Conservation (phyloP, 495 filamentous ascomycete genomes). For the Evansstolkia leycettana region DNA sequence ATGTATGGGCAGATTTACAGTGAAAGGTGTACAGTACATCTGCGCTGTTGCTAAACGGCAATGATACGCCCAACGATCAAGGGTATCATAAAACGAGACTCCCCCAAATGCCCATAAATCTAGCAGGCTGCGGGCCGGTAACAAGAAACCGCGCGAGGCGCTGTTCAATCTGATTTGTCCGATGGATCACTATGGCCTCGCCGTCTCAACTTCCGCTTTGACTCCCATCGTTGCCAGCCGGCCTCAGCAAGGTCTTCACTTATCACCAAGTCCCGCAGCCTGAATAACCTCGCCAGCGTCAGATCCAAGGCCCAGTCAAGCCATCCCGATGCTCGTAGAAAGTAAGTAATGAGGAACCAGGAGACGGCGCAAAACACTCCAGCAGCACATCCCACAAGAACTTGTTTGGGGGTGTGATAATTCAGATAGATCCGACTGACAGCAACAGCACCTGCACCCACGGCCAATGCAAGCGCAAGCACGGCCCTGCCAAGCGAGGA, state of each 20-base stretch:
- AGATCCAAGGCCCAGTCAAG: slow-evolving; percentile 63
- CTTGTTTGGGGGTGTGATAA: slow-evolving; percentile 86
- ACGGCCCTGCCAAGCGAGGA: slow-evolving; percentile 44
- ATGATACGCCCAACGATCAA: no score
- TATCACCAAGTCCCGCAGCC: slow-evolving; percentile 74
- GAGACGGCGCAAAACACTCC: slow-evolving; percentile 56
- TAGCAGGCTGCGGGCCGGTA: neutral
- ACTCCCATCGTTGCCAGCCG: slow-evolving; percentile 89
- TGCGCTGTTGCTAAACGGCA: no score
- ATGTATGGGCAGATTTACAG: no score
- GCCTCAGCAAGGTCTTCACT: slow-evolving; percentile 84
- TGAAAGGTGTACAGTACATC: no score
- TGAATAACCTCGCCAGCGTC: slow-evolving; percentile 47
- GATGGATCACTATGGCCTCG: slow-evolving; percentile 12
- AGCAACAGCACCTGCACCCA: slow-evolving; percentile 57
- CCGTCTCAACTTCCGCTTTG: slow-evolving; percentile 28
- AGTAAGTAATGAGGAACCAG: slow-evolving; percentile 67
- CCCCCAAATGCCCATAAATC: no score
- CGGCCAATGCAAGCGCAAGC: slow-evolving; percentile 43
- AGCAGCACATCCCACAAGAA: slow-evolving; percentile 63
- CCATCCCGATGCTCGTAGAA: slow-evolving; percentile 47
- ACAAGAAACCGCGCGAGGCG: neutral
- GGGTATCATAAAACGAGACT: no score
- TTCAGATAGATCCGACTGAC: slow-evolving; percentile 77
- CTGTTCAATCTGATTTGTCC: slow-evolving; percentile 21